phyloP scores from a whole-genome alignment of 2,329 filamentous ascomycete genomes.

The Talaromyces sp. region DNA sequence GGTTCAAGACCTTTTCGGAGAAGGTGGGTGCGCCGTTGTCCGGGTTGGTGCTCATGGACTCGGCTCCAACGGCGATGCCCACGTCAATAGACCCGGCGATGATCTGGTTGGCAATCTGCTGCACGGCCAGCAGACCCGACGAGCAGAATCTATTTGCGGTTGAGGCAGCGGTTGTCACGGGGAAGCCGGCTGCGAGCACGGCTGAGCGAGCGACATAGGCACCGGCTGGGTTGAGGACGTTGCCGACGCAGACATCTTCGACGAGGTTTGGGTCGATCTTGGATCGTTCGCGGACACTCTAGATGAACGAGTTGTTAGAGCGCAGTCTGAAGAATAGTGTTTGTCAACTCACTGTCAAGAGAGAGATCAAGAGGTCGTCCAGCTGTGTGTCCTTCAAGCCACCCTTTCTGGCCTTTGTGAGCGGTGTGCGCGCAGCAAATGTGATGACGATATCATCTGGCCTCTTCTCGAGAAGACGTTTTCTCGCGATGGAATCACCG shows the following conservation, averaged over 20 bases:
- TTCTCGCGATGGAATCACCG: constrained; percentile 23
- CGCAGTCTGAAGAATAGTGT: neutral
- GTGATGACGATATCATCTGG: constrained; percentile 38
- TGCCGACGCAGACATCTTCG: constrained; percentile 83
- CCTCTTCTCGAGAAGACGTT: constrained; percentile 29
- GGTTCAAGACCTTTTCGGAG: constrained; percentile 68
- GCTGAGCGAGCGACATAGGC: constrained; percentile 88
- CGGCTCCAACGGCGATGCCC: constrained; percentile 82
- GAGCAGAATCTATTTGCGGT: constrained; percentile 88
- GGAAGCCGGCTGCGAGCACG: constrained; percentile 78
- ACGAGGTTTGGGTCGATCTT: constrained; percentile 79
- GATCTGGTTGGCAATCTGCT: constrained; percentile 91
- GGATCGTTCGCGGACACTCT: constrained; percentile 72
- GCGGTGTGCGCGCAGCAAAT: constrained; percentile 31
- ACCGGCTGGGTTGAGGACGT: constrained; percentile 78
- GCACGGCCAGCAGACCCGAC: constrained; percentile 78
- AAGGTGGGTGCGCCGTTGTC: constrained; percentile 77
- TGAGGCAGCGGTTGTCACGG: constrained; percentile 70
- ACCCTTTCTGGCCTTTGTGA: constrained; percentile 36
- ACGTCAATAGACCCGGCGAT: constrained; percentile 82
- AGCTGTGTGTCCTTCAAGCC: constrained; percentile 34
- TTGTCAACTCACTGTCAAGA: constrained; percentile 25
- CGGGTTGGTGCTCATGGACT: constrained; percentile 88
- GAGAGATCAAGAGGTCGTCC: constrained; percentile 31
- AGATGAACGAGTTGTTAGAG: constrained; percentile 18